Evolutionary conservation across 805 yeast species (phyloP), one percentile per base, ranked within the genome.

Genomic region (Starmerella tilneyi): DNA sequence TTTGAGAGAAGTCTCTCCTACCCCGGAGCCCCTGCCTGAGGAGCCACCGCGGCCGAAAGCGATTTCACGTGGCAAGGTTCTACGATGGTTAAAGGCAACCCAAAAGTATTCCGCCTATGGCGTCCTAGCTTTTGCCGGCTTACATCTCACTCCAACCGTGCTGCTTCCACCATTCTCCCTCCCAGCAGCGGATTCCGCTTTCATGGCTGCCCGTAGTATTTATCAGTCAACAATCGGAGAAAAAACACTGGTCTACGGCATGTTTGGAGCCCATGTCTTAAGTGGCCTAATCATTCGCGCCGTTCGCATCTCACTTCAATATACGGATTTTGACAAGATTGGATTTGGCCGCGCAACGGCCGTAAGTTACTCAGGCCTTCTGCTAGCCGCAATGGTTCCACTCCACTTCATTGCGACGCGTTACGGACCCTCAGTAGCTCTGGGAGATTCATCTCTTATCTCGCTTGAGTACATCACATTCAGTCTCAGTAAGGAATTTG

Each of bases 101-200:
- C 92, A 82, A 61, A 74, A 74, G 56, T 78, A 74, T 59, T 73
- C 83, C 12, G 76, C 83, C 0, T 69, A 75, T 41, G 65, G 76
- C 9, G 75, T 82, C 57, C 57, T 72, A 0, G 62, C 70, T 2
- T 82, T 82, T 57, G 60, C 77, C 1, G 69, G 74, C 0, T 60
- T 81, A 9, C 92, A 82, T 58, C 55, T 74, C 0, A 48, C 75
- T 1, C 67, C 79, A 0, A 80, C 77, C 5, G 64, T 74, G 0
- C 51, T 74, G 1, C 67, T 73, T 0, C 89, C 92, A 0, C 59
- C 73, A 1, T 20, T 57, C 6, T 70, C 75, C 4, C 46, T 62
- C 1, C 67, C 59, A 0, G 45, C 68, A 2, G 72, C 75, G 3
- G 72, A 78, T 43, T 78, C 78, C 41, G 52, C 76, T 26, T 65